Percentiles rank a stretch among this genome's conserved stretches.
Conservation (phyloP, 2,329 filamentous ascomycete species). For the Cadophora sp. region DNA sequence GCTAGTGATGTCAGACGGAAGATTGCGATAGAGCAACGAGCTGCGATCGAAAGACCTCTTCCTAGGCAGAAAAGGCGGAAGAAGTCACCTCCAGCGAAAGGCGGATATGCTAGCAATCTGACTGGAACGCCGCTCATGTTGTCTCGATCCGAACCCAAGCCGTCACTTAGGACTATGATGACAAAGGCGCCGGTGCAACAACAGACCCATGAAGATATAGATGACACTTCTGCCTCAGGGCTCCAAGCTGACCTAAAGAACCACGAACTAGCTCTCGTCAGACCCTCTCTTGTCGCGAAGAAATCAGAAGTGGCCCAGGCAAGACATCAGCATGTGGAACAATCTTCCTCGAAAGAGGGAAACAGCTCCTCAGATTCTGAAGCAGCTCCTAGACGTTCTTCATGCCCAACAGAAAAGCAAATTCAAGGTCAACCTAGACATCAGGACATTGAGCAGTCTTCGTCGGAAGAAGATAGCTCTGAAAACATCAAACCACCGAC, state of each 20-base stretch:
- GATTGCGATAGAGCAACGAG: slow-evolving; percentile 6
- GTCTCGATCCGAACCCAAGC: slow-evolving; percentile 19
- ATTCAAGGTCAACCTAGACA: neutral
- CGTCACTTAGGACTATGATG: neutral
- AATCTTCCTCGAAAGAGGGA: neutral
- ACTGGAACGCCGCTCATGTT: slow-evolving; percentile 38
- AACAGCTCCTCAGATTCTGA: neutral
- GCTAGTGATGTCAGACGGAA: slow-evolving; percentile 5
- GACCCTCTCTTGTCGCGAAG: neutral
- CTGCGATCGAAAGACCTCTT: slow-evolving; percentile 3
- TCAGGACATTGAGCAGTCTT: neutral
- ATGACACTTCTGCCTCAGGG: neutral
- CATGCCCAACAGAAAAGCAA: neutral
- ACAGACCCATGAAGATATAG: neutral
- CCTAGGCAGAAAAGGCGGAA: slow-evolving; percentile 26
- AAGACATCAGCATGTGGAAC: neutral
- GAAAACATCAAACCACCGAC: neutral
- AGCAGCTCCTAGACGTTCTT: neutral
- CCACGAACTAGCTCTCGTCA: neutral
- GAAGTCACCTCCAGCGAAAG: slow-evolving; percentile 31
- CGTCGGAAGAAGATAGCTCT: neutral
- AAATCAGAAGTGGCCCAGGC: neutral
- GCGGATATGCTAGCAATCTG: slow-evolving; percentile 41
- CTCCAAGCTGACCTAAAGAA: neutral
- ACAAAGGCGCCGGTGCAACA: neutral